A percentile compares a stretch with the other conserved stretches of the same genome.
phyloP scores from a whole-genome alignment of 306 rosid species.

The Amphicarpaea edgeworthii region DNA sequence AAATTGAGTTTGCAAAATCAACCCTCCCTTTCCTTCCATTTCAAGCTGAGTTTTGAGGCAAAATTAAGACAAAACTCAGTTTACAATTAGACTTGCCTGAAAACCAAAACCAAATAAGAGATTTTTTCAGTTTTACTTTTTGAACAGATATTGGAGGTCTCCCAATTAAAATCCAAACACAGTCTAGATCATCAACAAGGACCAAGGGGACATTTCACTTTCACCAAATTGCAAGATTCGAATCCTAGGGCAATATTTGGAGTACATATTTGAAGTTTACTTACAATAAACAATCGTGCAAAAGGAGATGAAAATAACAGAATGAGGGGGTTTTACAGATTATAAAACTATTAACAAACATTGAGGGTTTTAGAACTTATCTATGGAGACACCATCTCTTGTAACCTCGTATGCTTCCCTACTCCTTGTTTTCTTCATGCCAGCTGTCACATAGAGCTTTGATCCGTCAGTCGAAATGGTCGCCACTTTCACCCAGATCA shows the following conservation, averaged over 20 bases:
- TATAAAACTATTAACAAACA: constrained; percentile 31
- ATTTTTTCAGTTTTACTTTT: too few species aligned
- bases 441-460: constrained; percentile 78
- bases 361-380: constrained; percentile 64
- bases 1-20: too few species aligned
- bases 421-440: constrained; percentile 87
- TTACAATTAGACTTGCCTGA: too few species aligned
- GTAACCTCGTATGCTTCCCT: constrained; percentile 83
- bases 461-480: constrained; percentile 69
- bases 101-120: too few species aligned
- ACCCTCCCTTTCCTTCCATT: too few species aligned
- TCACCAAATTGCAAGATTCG: constrained; percentile 32
- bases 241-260: constrained; percentile 30
- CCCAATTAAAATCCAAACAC: too few species aligned
- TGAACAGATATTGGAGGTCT: too few species aligned
- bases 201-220: constrained; percentile 9
- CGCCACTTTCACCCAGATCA: constrained; percentile 87
- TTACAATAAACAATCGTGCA: constrained; percentile 41
- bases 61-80: too few species aligned
- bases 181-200: not conserved
- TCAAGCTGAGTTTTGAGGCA: too few species aligned
- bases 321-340: constrained; percentile 42
- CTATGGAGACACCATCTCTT: constrained; percentile 78
- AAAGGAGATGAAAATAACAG: constrained; percentile 31
- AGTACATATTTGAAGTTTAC: constrained; percentile 44